A percentile compares a stretch with the other conserved stretches of the same genome.
Conservation (phyloP, 192 early-diverging fungal species). For the Spizellomyces punctatus region DNA sequence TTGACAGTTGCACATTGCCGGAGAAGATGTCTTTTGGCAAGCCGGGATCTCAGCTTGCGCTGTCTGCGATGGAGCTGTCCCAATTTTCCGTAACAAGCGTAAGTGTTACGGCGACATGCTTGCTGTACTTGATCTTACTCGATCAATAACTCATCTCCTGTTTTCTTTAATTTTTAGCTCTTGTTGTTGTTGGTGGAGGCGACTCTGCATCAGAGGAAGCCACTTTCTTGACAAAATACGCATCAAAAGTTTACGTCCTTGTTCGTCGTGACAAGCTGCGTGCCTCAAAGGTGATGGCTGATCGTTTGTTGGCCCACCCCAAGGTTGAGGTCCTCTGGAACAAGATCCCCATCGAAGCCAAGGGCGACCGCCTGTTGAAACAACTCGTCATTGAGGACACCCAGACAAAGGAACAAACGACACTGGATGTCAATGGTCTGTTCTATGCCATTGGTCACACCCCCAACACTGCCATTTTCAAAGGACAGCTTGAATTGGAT, state of each 20-base stretch:
- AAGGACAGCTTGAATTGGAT: slow-evolving; percentile 80
- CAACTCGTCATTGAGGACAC: slow-evolving; percentile 78
- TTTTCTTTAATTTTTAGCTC: slow-evolving; percentile 35
- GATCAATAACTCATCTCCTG: background rate
- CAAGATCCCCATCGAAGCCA: slow-evolving; percentile 78
- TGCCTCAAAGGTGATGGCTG: slow-evolving; percentile 97
- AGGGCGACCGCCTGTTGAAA: slow-evolving; percentile 82
- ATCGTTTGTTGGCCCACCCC: slow-evolving; percentile 79
- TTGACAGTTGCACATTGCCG: slow-evolving; percentile 14
- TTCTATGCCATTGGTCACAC: slow-evolving; percentile 99
- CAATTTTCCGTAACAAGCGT: slow-evolving; percentile 94
- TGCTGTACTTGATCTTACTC: background rate
- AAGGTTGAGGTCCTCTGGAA: slow-evolving; percentile 95
- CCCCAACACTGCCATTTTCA: slow-evolving; percentile 69
- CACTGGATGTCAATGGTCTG: slow-evolving; percentile 82
- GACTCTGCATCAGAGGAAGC: slow-evolving; percentile 84
- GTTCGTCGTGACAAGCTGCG: slow-evolving; percentile 95
- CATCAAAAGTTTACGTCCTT: slow-evolving; percentile 89
- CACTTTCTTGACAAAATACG: slow-evolving; percentile 95
- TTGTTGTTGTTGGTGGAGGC: slow-evolving; percentile 90
- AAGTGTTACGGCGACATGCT: background rate
- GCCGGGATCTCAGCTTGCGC: slow-evolving; percentile 99
- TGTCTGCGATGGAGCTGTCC: slow-evolving; percentile 97
- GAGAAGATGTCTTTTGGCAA: slow-evolving; percentile 74
- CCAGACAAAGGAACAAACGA: slow-evolving; percentile 63